phyloP scores from a whole-genome alignment of 108 stramenopile species.

The Discostella pseudostelligera region DNA sequence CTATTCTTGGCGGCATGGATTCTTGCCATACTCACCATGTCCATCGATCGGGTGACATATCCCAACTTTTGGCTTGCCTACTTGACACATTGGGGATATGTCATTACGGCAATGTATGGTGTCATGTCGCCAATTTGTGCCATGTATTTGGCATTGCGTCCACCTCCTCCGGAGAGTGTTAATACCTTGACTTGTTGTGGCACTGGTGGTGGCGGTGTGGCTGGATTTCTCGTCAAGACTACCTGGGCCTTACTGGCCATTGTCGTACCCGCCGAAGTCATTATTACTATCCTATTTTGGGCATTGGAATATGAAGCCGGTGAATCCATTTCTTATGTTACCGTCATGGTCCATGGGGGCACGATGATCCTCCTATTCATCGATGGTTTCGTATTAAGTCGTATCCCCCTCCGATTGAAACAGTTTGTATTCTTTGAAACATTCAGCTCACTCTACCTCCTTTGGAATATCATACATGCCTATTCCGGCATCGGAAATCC shows the following conservation, averaged over 20 bases:
- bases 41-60: not conserved
- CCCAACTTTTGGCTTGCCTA: slow-evolving; percentile 19
- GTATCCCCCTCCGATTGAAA: slow-evolving; percentile 34
- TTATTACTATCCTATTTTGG: slow-evolving; percentile 24
- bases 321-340: not conserved
- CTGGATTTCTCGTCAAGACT: not conserved
- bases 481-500: slow-evolving; percentile 42
- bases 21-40: slow-evolving; percentile 7
- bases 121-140: slow-evolving; percentile 7
- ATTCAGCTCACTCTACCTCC: slow-evolving; percentile 22
- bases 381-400: slow-evolving; percentile 24
- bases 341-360: slow-evolving; percentile 18
- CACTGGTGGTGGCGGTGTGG: not conserved
- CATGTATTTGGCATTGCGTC: slow-evolving; percentile 2
- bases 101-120: not conserved
- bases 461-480: slow-evolving; percentile 41
- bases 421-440: slow-evolving; percentile 36
- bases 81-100: slow-evolving; percentile 18
- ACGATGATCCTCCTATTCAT: slow-evolving; percentile 12
- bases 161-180: not conserved
- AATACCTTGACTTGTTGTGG: not conserved
- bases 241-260: slow-evolving; percentile 26
- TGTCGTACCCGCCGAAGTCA: slow-evolving; percentile 18
- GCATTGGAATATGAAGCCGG: slow-evolving; percentile 16
- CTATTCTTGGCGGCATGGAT: slow-evolving; percentile 8